phyloP scores from a whole-genome alignment of 208 protist genomes.

The Acanthamoeba triangularis region DNA sequence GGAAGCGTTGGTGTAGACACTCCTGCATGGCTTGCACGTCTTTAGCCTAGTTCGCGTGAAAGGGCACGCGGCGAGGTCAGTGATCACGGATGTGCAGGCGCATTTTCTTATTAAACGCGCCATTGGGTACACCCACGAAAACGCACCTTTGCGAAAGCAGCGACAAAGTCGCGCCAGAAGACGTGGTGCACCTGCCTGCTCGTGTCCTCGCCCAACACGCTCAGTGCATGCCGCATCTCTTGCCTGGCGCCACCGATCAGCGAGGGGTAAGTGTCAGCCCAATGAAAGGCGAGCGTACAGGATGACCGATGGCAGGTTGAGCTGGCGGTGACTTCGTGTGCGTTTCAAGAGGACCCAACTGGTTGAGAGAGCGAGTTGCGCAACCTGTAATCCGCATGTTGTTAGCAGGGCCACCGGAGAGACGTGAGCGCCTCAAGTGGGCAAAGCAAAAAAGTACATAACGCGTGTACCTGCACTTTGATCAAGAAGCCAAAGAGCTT shows the following conservation, averaged over 20 bases:
- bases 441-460: neutral
- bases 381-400: neutral
- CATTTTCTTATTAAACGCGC: too few relatives aligned
- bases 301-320: constrained; percentile 16
- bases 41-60: neutral
- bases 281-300: neutral
- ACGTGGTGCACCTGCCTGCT: constrained; percentile 43
- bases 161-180: neutral
- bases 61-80: neutral
- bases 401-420: neutral
- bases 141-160: constrained; percentile 1
- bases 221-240: constrained; percentile 44
- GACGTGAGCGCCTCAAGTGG: neutral
- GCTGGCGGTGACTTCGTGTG: neutral
- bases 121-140: neutral
- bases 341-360: constrained; percentile 1
- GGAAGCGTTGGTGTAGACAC: neutral
- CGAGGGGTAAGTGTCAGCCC: neutral
- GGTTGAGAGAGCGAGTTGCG: neutral
- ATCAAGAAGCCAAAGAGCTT: constrained; percentile 16
- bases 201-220: constrained; percentile 22
- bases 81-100: neutral
- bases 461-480: constrained; percentile 64
- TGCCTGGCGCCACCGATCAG: neutral
- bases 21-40: constrained; percentile 64